Evolutionary conservation across 73 alveolate genomes (phyloP).

Genomic region (Uronychia setigera): DNA sequence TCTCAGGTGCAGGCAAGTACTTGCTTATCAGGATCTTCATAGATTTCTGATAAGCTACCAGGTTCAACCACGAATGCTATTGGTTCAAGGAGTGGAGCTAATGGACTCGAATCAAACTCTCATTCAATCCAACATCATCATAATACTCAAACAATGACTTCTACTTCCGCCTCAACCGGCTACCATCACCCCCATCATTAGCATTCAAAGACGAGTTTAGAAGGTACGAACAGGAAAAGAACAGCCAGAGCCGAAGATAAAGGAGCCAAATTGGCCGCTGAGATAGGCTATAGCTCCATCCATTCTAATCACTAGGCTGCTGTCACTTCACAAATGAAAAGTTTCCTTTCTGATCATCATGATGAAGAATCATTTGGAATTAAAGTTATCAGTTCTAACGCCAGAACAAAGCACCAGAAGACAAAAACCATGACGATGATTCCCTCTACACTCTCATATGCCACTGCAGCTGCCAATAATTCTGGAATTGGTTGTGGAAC

Average conservation of each 20-base stretch:
- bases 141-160: neutral
- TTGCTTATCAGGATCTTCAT: neutral
- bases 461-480: neutral
- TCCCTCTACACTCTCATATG: neutral
- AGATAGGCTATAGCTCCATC: constrained; percentile 1
- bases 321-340: neutral
- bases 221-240: neutral
- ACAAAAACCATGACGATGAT: neutral
- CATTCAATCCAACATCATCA: neutral
- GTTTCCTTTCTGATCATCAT: neutral
- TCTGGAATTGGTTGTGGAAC: neutral
- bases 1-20: neutral
- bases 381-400: neutral
- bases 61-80: neutral
- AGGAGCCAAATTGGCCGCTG: constrained; percentile 1
- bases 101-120: too few relatives aligned
- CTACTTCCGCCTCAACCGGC: neutral
- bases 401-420: neutral
- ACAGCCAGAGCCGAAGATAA: neutral
- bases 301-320: neutral
- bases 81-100: too few relatives aligned
- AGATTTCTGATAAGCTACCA: neutral
- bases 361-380: neutral
- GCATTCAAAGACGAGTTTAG: neutral
- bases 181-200: neutral